phyloP scores from a whole-genome alignment of 2,329 filamentous ascomycete species.

The Xylaria hypoxylon region DNA sequence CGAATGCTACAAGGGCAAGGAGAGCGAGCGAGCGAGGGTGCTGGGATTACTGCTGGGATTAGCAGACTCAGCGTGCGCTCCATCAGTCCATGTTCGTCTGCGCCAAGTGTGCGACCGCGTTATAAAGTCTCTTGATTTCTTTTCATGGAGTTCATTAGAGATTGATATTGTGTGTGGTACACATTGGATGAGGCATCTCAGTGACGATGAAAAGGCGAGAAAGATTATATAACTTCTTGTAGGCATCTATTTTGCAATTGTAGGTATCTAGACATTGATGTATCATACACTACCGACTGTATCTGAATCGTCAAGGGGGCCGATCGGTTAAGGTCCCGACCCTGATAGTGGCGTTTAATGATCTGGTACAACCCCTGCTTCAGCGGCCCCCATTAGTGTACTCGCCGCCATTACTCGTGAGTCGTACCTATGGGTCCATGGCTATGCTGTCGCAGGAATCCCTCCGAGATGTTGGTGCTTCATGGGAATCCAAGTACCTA shows the following conservation, averaged over 20 bases:
- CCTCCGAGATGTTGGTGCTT: no score
- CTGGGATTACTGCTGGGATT: background rate
- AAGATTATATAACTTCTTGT: no score
- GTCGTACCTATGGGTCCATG: background rate
- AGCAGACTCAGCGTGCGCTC: background rate
- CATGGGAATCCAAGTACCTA: no score
- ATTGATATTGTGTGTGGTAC: no score
- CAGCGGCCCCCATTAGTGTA: background rate
- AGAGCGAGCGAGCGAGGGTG: background rate
- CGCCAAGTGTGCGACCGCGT: background rate
- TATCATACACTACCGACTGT: background rate
- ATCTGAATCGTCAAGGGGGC: slow-evolving; percentile 13
- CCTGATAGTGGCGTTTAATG: background rate
- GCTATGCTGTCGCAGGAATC: background rate
- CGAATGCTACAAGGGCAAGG: background rate
- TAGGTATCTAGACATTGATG: background rate
- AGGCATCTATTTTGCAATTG: background rate
- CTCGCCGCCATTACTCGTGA: background rate
- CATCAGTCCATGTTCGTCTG: background rate
- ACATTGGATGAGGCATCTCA: no score
- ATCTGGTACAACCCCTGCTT: slow-evolving; percentile 14
- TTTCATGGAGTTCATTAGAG: no score
- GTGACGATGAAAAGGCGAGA: no score
- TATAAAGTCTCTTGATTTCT: background rate
- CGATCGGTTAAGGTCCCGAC: slow-evolving; percentile 13